A percentile compares a stretch with the other conserved stretches of the same genome.
Evolutionary conservation across 768 basidiomycete species (phyloP).

Genomic region (Phylloporus sp.): DNA sequence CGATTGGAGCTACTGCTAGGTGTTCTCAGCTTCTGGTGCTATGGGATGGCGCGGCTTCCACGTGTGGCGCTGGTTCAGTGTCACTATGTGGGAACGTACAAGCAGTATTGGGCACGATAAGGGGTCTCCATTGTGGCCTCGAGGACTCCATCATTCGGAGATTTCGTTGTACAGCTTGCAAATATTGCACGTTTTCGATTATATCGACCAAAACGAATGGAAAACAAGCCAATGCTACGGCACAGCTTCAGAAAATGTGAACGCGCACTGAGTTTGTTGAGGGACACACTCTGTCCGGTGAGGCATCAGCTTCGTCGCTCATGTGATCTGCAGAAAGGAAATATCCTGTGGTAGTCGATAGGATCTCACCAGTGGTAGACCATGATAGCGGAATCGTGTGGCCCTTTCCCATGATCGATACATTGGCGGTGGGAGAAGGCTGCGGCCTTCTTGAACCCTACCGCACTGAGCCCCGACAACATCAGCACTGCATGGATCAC

Average conservation of each 20-base stretch:
- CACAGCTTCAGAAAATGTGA: not conserved
- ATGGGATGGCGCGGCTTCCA: constrained; percentile 4
- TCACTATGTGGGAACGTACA: not conserved
- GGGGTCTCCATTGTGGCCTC: not conserved
- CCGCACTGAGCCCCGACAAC: too few species aligned
- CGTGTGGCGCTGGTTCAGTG: not conserved
- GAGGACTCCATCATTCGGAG: not conserved
- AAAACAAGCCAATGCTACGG: not conserved
- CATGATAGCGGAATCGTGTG: too few species aligned
- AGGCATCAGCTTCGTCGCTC: too few species aligned
- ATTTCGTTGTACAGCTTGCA: not conserved
- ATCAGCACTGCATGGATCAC: too few species aligned
- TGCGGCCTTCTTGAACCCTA: too few species aligned
- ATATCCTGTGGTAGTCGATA: too few species aligned
- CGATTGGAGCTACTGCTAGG: not conserved
- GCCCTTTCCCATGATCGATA: too few species aligned
- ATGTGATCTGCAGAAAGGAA: too few species aligned
- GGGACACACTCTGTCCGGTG: not conserved
- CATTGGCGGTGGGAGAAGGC: too few species aligned
- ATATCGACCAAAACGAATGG: not conserved
- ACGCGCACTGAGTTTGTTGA: not conserved
- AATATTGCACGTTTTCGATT: not conserved
- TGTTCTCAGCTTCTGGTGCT: constrained; percentile 21
- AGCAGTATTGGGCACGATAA: not conserved
- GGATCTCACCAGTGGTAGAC: too few species aligned